Evolutionary conservation across 2,329 filamentous ascomycete species (phyloP).

Genomic region (Lachnum nothofagi): DNA sequence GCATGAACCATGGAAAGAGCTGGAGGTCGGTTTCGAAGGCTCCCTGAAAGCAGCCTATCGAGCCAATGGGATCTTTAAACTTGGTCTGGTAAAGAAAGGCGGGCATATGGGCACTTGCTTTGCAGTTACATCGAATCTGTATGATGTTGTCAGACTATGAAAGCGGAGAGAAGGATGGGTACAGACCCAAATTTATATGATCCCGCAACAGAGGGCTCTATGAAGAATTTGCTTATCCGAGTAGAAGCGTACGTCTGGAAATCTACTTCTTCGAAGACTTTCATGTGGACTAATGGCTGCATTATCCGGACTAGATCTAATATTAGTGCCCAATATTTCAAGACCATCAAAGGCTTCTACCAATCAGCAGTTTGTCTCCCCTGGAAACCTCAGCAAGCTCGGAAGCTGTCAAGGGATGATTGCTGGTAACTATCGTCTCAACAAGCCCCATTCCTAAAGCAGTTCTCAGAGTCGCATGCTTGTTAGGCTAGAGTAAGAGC

Average conservation of each 20-base stretch:
- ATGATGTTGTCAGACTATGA: background rate
- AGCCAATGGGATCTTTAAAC: conserved; percentile 8
- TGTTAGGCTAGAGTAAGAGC: conserved; percentile 8
- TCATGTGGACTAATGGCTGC: background rate
- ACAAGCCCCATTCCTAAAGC: conserved; percentile 10
- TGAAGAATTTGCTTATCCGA: conserved; percentile 4
- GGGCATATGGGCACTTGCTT: conserved; percentile 6
- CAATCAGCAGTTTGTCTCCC: conserved; percentile 9
- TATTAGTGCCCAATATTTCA: background rate
- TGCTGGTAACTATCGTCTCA: background rate
- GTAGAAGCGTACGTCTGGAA: conserved; percentile 9
- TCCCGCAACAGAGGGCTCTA: conserved; percentile 1
- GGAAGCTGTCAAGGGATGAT: conserved; percentile 1
- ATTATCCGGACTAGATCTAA: conserved; percentile 7
- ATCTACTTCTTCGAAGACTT: conserved; percentile 6
- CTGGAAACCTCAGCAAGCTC: conserved; percentile 5
- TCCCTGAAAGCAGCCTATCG: conserved; percentile 2
- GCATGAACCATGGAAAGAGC: conserved; percentile 14
- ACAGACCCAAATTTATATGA: conserved; percentile 13
- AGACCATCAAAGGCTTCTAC: background rate
- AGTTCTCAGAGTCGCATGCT: conserved; percentile 4
- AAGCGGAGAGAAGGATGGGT: background rate
- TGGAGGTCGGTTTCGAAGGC: conserved; percentile 11
- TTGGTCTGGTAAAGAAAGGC: conserved; percentile 1
- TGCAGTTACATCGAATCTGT: conserved; percentile 7